Conservation (phyloP, 1,139 yeast genomes). For the Sugiyamaella paludigena region DNA sequence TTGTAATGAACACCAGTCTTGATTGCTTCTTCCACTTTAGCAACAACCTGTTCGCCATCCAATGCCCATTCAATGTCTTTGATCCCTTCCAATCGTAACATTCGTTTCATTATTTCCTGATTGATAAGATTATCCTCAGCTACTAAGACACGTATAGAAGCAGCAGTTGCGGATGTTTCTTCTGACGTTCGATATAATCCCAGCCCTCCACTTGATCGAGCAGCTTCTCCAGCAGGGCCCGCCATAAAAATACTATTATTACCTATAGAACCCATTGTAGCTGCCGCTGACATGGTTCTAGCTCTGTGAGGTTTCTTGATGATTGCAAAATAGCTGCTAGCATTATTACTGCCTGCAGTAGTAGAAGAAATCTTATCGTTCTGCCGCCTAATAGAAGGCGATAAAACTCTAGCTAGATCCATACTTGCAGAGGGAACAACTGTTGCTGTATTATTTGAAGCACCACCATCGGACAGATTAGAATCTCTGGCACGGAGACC, state of each 20-base stretch:
- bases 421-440: not conserved
- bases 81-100: constrained; percentile 80
- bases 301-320: no score
- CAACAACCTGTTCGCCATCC: constrained; percentile 88
- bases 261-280: no score
- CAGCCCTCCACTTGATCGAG: constrained; percentile 2
- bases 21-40: constrained; percentile 53
- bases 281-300: no score
- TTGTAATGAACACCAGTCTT: constrained; percentile 49
- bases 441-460: not conserved
- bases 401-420: not conserved
- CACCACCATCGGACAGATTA: constrained; percentile 1
- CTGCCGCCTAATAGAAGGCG: not conserved
- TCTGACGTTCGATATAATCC: not conserved
- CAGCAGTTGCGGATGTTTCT: constrained; percentile 3
- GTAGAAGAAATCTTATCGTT: no score
- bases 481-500: constrained; percentile 6
- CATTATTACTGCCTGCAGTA: no score
- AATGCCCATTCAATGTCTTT: constrained; percentile 69
- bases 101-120: constrained; percentile 83
- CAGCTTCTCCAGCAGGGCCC: no score
- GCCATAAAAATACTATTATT: no score
- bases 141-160: constrained; percentile 56
- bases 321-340: no score
- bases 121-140: constrained; percentile 93